Evolutionary conservation across 306 rosid species (phyloP), one percentile per base, ranked within the genome.

Genomic region (Prunus salicina): DNA sequence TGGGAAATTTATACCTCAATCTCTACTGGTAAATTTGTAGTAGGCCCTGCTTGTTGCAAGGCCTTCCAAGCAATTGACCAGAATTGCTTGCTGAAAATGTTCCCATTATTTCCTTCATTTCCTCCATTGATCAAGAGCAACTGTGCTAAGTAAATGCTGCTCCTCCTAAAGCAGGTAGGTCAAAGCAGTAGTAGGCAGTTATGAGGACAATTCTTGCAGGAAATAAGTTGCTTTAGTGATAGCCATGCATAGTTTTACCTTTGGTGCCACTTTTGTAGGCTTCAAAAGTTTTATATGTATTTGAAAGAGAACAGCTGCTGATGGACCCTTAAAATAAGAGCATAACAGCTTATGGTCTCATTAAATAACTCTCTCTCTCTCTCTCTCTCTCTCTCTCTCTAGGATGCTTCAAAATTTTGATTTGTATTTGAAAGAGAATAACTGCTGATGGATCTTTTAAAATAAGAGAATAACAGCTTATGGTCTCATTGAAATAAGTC

Each of bases 11-110:
- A 13, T 20, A 18, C 27, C 22, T 28, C 74, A 8, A 3, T 72
- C 14, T 45, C n/a, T 27, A 79, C 41, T 16, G 13, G 28, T 34
- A 56, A 68, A 61, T 16, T 73, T 56, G 43, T 12, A 16, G 20
- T 50, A 12, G 49, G 51, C 57, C 32, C 71, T 2, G 71, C 74
- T 50, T 80, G 83, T 74, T 67, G 83, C 78, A 67, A 58, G 19
- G 76, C 75, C 43, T 47, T 60, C 27, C n/a, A 20, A 3, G 16
- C 55, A 6, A 46, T 79, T 2, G 71, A 72, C 7, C 18, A 22
- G 12, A 53, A 13, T 20, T 72, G 82, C 69, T 72, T 52, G 82
- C 43, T 51, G 2, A 73, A 19, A 3, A 18, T 79, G 73, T 79
- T 79, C 46, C 73, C 74, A 13, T 10, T n/a, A 1, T 20, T 45